These are phyloP conservation scores for Jatropha multifida DNA, from an alignment of 441 rosid species.

Conservation along the genomic window DNA sequence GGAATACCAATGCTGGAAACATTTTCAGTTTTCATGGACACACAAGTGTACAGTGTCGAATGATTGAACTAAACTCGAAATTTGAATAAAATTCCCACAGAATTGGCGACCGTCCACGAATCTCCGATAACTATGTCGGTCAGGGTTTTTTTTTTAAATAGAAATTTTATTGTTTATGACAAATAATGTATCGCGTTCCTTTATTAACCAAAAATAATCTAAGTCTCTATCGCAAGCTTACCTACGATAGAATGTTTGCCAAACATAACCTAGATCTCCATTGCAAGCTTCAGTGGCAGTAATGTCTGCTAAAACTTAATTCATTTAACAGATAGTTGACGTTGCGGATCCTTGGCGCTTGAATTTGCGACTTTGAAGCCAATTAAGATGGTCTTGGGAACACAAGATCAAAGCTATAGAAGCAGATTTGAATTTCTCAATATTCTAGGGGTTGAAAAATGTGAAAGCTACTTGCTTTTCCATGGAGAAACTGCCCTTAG, in stretches of 20 bases:
- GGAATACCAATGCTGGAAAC: too few relatives aligned
- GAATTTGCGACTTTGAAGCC: not conserved
- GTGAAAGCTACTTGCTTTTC: constrained; percentile 62
- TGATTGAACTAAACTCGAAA: too few relatives aligned
- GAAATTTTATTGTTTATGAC: too few relatives aligned
- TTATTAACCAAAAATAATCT: too few relatives aligned
- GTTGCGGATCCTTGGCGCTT: not conserved
- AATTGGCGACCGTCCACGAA: not conserved
- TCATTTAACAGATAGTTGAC: not conserved
- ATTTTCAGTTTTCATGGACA: too few relatives aligned
- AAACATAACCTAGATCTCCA: too few relatives aligned
- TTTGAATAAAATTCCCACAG: too few relatives aligned
- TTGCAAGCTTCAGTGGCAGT: too few relatives aligned
- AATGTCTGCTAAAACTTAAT: not conserved
- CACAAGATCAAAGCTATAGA: constrained; percentile 23
- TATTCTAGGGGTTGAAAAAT: constrained; percentile 39
- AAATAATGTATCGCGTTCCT: too few relatives aligned
- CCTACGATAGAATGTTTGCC: too few relatives aligned
- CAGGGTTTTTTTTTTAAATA: not conserved
- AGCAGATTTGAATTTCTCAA: constrained; percentile 25
- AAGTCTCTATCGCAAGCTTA: too few relatives aligned
- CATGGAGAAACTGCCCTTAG: constrained; percentile 51
- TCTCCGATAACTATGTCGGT: not conserved
- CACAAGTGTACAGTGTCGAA: too few relatives aligned
- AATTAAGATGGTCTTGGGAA: constrained; percentile 32